These are phyloP conservation scores for Obba rivulosa DNA, from an alignment of 768 basidiomycete species.

Conservation along the genomic window DNA sequence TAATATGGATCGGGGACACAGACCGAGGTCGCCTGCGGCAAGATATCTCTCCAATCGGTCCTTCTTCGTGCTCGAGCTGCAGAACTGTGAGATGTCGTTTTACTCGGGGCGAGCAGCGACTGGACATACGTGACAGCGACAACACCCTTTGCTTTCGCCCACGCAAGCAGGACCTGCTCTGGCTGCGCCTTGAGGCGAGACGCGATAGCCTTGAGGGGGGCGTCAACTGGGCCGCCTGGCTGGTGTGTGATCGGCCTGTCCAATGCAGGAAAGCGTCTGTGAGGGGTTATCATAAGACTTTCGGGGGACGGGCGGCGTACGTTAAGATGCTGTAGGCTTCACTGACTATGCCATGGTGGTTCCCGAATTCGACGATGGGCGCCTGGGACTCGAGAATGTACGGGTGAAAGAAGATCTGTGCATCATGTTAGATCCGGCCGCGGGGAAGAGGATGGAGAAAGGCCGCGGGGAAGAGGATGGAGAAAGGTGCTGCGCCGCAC, in stretches of 20 bases:
- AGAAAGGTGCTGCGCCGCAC: constrained; percentile 26
- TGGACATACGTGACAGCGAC: constrained; percentile 54
- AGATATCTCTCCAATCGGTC: constrained; percentile 63
- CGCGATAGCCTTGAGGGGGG: constrained; percentile 50
- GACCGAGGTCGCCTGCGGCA: constrained; percentile 59
- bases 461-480: neutral
- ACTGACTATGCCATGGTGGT: constrained; percentile 53
- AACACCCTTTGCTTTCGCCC: constrained; percentile 65
- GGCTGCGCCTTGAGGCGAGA: constrained; percentile 42
- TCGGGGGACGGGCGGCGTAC: constrained; percentile 28
- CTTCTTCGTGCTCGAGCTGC: constrained; percentile 62
- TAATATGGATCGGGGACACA: constrained; percentile 15
- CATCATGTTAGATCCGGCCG: neutral
- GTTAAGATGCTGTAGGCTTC: constrained; percentile 70
- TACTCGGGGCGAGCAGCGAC: constrained; percentile 6
- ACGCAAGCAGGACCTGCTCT: constrained; percentile 68
- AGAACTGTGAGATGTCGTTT: neutral
- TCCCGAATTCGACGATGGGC: constrained; percentile 52
- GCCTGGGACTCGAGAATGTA: constrained; percentile 56
- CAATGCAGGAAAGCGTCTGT: neutral
- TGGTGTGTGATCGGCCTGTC: constrained; percentile 52
- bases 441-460: neutral
- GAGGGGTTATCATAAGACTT: neutral
- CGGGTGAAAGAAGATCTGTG: constrained; percentile 63
- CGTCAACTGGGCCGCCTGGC: constrained; percentile 62